Percentiles rank a stretch among this genome's conserved stretches.
phyloP scores from a whole-genome alignment of 495 filamentous ascomycete species.

The Usnea hakonensis region DNA sequence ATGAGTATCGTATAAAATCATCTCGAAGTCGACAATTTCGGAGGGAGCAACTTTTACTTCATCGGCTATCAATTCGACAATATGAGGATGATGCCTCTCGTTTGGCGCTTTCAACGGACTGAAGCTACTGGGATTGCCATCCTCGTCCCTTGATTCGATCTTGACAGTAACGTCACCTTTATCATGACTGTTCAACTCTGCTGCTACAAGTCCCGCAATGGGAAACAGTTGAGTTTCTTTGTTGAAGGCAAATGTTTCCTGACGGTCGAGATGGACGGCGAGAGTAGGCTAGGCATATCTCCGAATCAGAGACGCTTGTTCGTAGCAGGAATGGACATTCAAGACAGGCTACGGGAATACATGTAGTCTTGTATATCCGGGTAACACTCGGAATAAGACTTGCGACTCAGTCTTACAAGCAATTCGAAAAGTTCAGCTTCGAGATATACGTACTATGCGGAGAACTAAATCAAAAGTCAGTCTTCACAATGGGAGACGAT shows the following conservation, averaged over 20 bases:
- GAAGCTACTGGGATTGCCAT: slow-evolving; percentile 40
- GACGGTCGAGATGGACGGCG: slow-evolving; percentile 86
- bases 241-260: slow-evolving; percentile 81
- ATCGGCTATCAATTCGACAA: slow-evolving; percentile 79
- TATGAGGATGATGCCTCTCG: slow-evolving; percentile 81
- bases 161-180: slow-evolving; percentile 24
- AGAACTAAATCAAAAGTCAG: slow-evolving; percentile 46
- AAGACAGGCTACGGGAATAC: too few species aligned
- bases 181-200: slow-evolving; percentile 73
- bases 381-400: too few species aligned
- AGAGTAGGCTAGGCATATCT: slow-evolving; percentile 59
- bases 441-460: slow-evolving; percentile 51
- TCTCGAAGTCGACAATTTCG: slow-evolving; percentile 86
- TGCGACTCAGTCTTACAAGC: background rate
- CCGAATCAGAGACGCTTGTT: background rate
- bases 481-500: background rate
- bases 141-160: slow-evolving; percentile 21
- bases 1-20: slow-evolving; percentile 93
- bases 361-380: too few species aligned
- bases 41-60: slow-evolving; percentile 59
- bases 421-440: background rate
- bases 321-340: too few species aligned
- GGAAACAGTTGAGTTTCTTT: slow-evolving; percentile 94
- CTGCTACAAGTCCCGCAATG: slow-evolving; percentile 78
- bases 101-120: slow-evolving; percentile 65